These are phyloP conservation scores for Ceratocystis lukuohia DNA, from an alignment of 2,329 filamentous ascomycete genomes.

Conservation along the genomic window DNA sequence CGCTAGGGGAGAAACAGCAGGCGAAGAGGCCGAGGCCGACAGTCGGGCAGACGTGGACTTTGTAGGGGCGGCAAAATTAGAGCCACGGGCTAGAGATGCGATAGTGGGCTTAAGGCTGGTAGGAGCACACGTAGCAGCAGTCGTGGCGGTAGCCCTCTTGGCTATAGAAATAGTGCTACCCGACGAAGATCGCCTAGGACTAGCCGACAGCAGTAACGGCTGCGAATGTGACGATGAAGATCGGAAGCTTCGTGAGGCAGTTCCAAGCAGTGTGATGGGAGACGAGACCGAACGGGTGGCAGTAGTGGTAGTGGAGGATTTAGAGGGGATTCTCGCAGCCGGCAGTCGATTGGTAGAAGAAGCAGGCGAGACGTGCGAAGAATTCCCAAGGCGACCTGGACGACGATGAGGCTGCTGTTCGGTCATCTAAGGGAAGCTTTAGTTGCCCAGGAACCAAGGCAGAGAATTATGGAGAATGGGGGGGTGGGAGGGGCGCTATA, in stretches of 20 bases:
- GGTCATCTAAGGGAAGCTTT: constrained; percentile 16
- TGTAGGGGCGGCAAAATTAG: constrained; percentile 13
- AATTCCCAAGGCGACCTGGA: constrained; percentile 10
- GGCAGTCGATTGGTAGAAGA: background rate
- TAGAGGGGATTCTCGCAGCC: background rate
- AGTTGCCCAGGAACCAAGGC: constrained; percentile 19
- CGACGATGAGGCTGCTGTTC: constrained; percentile 11
- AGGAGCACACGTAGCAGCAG: background rate
- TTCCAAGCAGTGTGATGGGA: constrained; percentile 10
- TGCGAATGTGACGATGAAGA: constrained; percentile 1
- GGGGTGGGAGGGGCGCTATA: background rate
- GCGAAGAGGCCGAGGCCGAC: background rate
- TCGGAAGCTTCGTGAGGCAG: background rate
- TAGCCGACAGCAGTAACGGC: background rate
- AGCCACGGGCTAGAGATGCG: constrained; percentile 15
- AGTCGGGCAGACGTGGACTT: constrained; percentile 3
- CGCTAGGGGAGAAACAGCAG: constrained; percentile 3
- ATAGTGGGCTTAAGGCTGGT: constrained; percentile 15
- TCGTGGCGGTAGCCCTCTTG: background rate
- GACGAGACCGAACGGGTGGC: constrained; percentile 14
- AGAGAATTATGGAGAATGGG: constrained; percentile 11
- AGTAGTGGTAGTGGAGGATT: no score
- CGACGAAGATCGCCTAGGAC: background rate
- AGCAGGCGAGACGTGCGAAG: constrained; percentile 8
- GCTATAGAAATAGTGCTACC: background rate